A percentile compares a stretch with the other conserved stretches of the same genome.
phyloP scores from a whole-genome alignment of 768 basidiomycete species.

The Lentinula aciculospora region DNA sequence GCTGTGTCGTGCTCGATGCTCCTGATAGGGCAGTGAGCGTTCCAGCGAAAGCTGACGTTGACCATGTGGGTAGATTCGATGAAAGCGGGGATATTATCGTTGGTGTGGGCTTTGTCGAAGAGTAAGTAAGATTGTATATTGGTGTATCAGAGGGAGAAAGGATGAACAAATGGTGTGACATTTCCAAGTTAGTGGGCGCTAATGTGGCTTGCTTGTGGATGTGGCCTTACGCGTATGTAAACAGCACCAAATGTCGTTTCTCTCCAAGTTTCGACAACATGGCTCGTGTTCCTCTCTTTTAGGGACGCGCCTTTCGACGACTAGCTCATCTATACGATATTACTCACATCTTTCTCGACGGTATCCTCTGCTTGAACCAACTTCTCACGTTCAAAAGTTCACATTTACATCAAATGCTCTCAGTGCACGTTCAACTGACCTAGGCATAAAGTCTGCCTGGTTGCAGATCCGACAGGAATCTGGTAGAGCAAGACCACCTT shows the following conservation, averaged over 20 bases:
- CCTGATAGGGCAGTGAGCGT: constrained; percentile 84
- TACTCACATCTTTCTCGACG: background rate
- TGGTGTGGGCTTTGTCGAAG: constrained; percentile 67
- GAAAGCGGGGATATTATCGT: constrained; percentile 62
- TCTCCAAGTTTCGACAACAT: background rate
- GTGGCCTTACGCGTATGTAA: background rate
- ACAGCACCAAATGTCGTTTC: constrained; percentile 4
- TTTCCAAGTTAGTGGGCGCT: constrained; percentile 22
- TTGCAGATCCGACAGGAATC: background rate
- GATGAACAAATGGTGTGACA: constrained; percentile 86
- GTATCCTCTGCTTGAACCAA: background rate
- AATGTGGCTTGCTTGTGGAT: constrained; percentile 9
- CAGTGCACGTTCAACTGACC: background rate
- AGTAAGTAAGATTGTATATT: constrained; percentile 77
- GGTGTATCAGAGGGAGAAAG: constrained; percentile 86
- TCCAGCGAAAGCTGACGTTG: constrained; percentile 86
- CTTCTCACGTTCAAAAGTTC: background rate
- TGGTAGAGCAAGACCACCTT: constrained; percentile 4
- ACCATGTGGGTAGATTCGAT: constrained; percentile 85
- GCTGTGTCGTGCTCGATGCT: constrained; percentile 71
- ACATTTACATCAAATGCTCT: background rate
- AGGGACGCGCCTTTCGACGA: background rate
- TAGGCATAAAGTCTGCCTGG: background rate
- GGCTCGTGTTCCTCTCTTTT: background rate
- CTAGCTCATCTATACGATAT: background rate